Evolutionary conservation across 1,139 yeast species (phyloP).

Genomic region (Kurtzmaniella quercitrusa): DNA sequence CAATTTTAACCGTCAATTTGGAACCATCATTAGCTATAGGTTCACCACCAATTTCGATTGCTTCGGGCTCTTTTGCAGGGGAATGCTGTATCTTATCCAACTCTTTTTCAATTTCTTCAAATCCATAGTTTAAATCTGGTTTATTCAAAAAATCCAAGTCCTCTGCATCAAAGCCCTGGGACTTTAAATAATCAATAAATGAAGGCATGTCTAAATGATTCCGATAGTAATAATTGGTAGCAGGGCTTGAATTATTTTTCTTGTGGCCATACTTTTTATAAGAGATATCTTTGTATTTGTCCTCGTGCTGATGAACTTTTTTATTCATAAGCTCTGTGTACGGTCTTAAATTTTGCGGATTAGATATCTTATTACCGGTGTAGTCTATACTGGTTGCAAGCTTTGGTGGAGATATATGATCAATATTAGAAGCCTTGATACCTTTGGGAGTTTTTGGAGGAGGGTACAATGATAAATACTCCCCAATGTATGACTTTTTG

Average conservation of each 20-base stretch:
- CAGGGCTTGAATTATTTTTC: background rate
- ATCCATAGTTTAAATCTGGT: constrained; percentile 30
- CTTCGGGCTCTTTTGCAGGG: constrained; percentile 12
- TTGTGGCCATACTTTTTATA: constrained; percentile 8
- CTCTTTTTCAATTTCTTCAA: constrained; percentile 36
- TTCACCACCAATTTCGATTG: constrained; percentile 37
- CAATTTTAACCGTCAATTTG: background rate
- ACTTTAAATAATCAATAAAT: constrained; percentile 11
- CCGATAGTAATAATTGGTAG: background rate
- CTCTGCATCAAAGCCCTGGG: constrained; percentile 25
- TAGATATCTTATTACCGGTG: constrained; percentile 6
- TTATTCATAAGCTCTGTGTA: constrained; percentile 4
- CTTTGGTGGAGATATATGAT: background rate
- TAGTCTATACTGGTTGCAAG: constrained; percentile 2
- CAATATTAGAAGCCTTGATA: background rate
- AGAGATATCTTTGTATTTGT: constrained; percentile 3
- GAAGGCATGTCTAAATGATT: constrained; percentile 3
- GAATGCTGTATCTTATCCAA: constrained; percentile 24
- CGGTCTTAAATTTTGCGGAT: constrained; percentile 5
- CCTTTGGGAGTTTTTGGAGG: background rate
- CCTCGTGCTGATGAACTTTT: background rate
- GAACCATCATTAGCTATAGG: constrained; percentile 5
- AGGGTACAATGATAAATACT: background rate
- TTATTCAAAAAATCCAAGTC: constrained; percentile 26
- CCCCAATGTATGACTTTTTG: constrained; percentile 5